Evolutionary conservation across 257 asterid genomes (phyloP), one percentile per base, ranked within the genome.

Genomic region (Solanum bulbocastanum): DNA sequence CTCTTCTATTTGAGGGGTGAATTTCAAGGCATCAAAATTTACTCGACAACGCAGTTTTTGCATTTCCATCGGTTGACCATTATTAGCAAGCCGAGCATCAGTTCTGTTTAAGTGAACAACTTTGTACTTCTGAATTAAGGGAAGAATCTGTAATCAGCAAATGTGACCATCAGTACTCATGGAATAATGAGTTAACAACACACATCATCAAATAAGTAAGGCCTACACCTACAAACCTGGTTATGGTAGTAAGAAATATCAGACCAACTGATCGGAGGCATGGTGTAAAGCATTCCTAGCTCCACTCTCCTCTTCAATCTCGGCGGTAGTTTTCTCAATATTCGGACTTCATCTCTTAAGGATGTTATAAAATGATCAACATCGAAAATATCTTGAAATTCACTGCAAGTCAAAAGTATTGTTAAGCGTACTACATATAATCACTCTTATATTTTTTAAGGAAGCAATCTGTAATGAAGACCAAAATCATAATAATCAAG

Each of bases 201-300:
- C 44, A 74, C 32, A 37, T 39, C n/a, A 86, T 62, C 42, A 85
- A 46, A 60, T 83, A 81, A 46, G 71, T 32, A 22, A 10, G 42
- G 40, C 42, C 71, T 52, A 88, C 74, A 76, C 75, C 33, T 30
- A 40, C 90, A 25, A 20, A 94, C 99, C 96, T 95, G 99, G 88
- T 93, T 92, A 78, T 94, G 93, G 89, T 96, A 97, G 88, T 97
- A 96, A 60, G 99, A 93, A 65, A 96, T 96, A 83, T 96, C 96
- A 16, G 99, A 96, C 99, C 99, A 97, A 90, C 99, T 97, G 86
- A 95, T 86, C 4, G 99, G 99, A 27, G 99, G 93, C 99, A 97
- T 95, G 72, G 93, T 91, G 88, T 93, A 92, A 79, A 94, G 35
- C 78, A 94, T 85, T 86, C 98, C 99, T 20, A 90, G 93, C 90